Evolutionary conservation across 371 early-diverging fungal species (phyloP).

Genomic region (Blyttiomyces sp.): DNA sequence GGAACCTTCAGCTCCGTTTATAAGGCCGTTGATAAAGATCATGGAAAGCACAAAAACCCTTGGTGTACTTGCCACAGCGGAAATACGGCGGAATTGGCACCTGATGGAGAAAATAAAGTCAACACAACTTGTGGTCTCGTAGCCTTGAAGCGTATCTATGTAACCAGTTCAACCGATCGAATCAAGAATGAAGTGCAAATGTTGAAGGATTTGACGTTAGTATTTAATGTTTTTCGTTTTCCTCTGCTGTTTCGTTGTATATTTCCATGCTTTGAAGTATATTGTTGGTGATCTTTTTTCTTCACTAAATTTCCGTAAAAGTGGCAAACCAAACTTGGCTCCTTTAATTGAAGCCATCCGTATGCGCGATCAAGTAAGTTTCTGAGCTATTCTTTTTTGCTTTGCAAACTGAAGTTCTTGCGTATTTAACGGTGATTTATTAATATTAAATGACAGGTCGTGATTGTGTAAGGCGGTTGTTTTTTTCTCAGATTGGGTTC

Average conservation of each 20-base stretch:
- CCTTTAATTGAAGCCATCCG: conserved; percentile 81
- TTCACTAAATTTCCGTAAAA: not conserved
- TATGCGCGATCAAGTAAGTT: conserved; percentile 79
- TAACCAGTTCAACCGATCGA: conserved; percentile 78
- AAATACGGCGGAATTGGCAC: not conserved
- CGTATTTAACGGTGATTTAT: too few relatives aligned
- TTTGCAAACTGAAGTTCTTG: too few relatives aligned
- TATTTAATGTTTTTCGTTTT: too few relatives aligned
- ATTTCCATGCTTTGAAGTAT: not conserved
- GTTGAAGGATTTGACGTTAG: conserved; percentile 67
- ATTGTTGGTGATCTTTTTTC: not conserved
- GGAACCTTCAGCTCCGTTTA: conserved; percentile 97
- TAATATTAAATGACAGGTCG: not conserved
- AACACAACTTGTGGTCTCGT: conserved; percentile 47
- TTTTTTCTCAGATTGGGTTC: not conserved
- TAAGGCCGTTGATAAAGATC: conserved; percentile 79
- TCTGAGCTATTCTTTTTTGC: too few relatives aligned
- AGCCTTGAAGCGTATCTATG: conserved; percentile 91
- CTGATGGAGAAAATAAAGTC: not conserved
- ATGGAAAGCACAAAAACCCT: conserved; percentile 64
- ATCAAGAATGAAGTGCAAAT: conserved; percentile 89
- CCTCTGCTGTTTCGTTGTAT: not conserved
- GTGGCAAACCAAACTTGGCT: conserved; percentile 59
- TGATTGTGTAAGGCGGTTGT: conserved; percentile 23
- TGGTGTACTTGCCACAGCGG: conserved; percentile 13